Evolutionary conservation across 441 rosid species (phyloP), one percentile per base, ranked within the genome.

Genomic region (Croton setiger): DNA sequence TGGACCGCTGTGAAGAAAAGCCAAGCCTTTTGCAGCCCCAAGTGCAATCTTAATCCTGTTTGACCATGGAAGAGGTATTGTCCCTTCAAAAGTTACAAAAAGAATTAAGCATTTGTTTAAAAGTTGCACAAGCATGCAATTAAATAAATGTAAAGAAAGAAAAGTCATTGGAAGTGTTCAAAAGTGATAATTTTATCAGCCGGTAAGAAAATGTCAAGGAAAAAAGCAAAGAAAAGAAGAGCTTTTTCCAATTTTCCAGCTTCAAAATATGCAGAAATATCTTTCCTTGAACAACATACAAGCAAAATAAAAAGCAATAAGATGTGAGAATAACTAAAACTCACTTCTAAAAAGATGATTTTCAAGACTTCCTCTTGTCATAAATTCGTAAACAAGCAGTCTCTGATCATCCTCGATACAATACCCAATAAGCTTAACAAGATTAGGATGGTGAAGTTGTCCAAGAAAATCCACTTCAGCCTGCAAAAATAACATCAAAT

Each of bases 351-450:
- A 89, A 64, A 94, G 98, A 85, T 92, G 97, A 58, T 86, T 94
- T 79, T 94, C 98, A 18, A 94, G 85, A 80, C 97, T 94, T 49
- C 99, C 99, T 74, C 89, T 74, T 0, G 95, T 91, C 97, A 94
- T 86, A 76, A 87, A 90, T 72, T 94, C 99, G 71, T 94, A 94
- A 60, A 92, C 97, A 72, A 94, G 84, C 63, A 94, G 72, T 63
- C 99, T 85, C 47, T 94, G 97, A 57, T 88, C 97, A 82, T 90
- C 97, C 84, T 94, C 99, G 54, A 93, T 91, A 75, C 99, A 94
- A 69, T 94, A 88, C 21, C 99, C 99, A 85, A 92, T 90, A 65
- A 94, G 99, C 84, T 90, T 94, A 57, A 94, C 99, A 78, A 94
- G 90, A 84, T 92, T 92, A 17, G 89, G 84, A 74, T 94, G 97